A percentile compares a stretch with the other conserved stretches of the same genome.
phyloP scores from a whole-genome alignment of 2,329 filamentous ascomycete species.

The Xylariaceae sp. region DNA sequence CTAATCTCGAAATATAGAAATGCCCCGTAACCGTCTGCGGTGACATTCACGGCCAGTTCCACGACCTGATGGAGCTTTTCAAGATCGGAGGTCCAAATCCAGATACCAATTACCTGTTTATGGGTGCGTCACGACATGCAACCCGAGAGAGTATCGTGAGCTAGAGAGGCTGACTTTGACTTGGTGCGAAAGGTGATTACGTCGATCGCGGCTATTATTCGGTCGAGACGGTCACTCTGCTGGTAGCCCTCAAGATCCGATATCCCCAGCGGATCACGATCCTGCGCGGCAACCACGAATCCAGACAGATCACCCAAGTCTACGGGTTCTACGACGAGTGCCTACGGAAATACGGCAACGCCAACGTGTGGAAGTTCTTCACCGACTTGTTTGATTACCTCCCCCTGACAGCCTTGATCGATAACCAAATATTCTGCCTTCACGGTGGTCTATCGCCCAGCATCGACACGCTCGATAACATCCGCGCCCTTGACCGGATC shows the following conservation, averaged over 20 bases:
- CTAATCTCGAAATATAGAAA: constrained; percentile 60
- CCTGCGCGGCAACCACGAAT: constrained; percentile 97
- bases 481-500: constrained; percentile 88
- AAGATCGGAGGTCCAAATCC: constrained; percentile 97
- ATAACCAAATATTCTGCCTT: constrained; percentile 98
- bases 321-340: constrained; percentile 99
- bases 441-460: constrained; percentile 96
- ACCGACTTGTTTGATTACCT: constrained; percentile 99
- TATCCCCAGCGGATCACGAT: constrained; percentile 98
- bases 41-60: constrained; percentile 98
- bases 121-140: constrained; percentile 58
- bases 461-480: constrained; percentile 93
- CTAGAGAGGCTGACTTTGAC: constrained; percentile 13
- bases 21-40: constrained; percentile 98
- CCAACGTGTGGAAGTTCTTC: constrained; percentile 99
- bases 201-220: constrained; percentile 99
- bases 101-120: constrained; percentile 98
- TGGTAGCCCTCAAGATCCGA: constrained; percentile 95
- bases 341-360: constrained; percentile 96
- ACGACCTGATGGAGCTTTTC: constrained; percentile 99
- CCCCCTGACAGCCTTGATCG: constrained; percentile 91
- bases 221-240: constrained; percentile 93
- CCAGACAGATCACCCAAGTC: constrained; percentile 96
- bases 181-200: constrained; percentile 67
- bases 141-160: neutral